These are phyloP conservation scores for Litchi chinensis DNA, from an alignment of 345 rosid genomes.

Conservation along the genomic window DNA sequence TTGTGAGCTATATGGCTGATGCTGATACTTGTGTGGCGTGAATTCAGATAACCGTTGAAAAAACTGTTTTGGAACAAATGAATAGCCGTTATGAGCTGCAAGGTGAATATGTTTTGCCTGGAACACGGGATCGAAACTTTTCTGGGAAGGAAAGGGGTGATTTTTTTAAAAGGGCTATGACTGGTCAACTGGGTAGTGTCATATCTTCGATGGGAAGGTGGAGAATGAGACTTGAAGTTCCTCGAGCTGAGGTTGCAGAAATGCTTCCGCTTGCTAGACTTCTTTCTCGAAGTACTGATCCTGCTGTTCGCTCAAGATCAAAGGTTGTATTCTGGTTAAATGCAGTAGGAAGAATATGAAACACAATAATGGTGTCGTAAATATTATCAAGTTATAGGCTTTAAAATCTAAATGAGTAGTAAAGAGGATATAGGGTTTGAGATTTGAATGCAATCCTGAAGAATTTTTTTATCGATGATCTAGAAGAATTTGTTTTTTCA, in stretches of 20 bases:
- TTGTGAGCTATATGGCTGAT: constrained; percentile 30
- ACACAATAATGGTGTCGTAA: background rate
- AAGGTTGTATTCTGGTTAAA: constrained; percentile 59
- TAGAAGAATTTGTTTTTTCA: background rate
- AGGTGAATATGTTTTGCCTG: constrained; percentile 99
- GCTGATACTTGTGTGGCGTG: constrained; percentile 17
- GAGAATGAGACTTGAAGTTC: constrained; percentile 99
- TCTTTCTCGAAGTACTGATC: constrained; percentile 95
- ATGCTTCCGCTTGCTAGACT: constrained; percentile 99
- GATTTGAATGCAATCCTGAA: background rate
- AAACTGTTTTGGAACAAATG: constrained; percentile 85
- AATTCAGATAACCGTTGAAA: constrained; percentile 84
- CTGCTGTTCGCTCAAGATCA: constrained; percentile 92
- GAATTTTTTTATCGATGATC: background rate
- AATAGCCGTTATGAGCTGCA: constrained; percentile 97
- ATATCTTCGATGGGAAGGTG: constrained; percentile 99
- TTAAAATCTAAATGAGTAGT: background rate
- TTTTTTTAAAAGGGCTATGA: constrained; percentile 87
- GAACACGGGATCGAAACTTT: constrained; percentile 80
- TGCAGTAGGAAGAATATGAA: constrained; percentile 14
- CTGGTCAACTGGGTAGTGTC: constrained; percentile 91
- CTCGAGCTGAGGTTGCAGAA: constrained; percentile 96
- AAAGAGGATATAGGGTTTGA: background rate
- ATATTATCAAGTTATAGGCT: background rate
- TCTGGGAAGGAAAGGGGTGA: constrained; percentile 72